These are phyloP conservation scores for Davidsoniella virescens DNA, from an alignment of 2,329 filamentous ascomycete species.

Conservation along the genomic window DNA sequence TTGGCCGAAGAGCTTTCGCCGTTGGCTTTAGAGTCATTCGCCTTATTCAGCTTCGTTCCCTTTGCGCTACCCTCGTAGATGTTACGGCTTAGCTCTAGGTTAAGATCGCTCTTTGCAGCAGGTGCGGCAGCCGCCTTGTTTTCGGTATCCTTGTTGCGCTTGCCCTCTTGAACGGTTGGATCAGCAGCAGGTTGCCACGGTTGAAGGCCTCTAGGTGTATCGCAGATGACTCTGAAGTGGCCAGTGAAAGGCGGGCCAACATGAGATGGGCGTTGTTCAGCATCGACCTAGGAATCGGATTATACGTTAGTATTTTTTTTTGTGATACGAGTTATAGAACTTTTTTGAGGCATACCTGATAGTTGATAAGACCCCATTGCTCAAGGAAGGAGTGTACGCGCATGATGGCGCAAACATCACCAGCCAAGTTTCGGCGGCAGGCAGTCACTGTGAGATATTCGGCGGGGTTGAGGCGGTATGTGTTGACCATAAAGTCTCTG, in stretches of 20 bases:
- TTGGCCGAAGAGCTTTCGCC: constrained; percentile 52
- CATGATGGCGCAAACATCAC: constrained; percentile 98
- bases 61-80: constrained; percentile 89
- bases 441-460: constrained; percentile 97
- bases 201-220: constrained; percentile 86
- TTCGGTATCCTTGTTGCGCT: constrained; percentile 53
- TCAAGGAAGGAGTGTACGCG: constrained; percentile 94
- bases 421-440: constrained; percentile 83
- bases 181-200: constrained; percentile 85
- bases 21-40: constrained; percentile 51
- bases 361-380: constrained; percentile 98
- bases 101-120: constrained; percentile 61
- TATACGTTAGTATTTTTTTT: background rate
- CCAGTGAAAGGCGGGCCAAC: constrained; percentile 94
- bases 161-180: constrained; percentile 46
- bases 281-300: constrained; percentile 55
- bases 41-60: constrained; percentile 50
- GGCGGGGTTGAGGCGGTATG: constrained; percentile 84
- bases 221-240: constrained; percentile 89
- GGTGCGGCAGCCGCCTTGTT: constrained; percentile 48
- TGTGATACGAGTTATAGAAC: background rate
- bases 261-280: constrained; percentile 84
- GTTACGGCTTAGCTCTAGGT: constrained; percentile 84
- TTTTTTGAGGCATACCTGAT: constrained; percentile 49
- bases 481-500: constrained; percentile 99